Evolutionary conservation across 163 green algal genomes (phyloP).

Genomic region (Coccomyxa subellipsoidea): DNA sequence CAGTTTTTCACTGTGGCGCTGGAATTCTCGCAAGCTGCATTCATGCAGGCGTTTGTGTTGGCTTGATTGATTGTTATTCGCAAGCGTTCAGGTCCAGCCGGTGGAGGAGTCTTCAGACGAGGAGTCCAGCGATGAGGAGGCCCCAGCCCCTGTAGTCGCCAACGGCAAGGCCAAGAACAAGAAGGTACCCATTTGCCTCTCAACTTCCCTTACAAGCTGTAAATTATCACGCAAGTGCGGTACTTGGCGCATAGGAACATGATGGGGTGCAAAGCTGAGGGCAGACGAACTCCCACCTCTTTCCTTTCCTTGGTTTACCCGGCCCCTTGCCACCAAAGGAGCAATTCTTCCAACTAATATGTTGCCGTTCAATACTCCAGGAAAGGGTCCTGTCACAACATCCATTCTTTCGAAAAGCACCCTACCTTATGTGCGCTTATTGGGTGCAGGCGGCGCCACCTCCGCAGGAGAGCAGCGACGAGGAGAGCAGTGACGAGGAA

Average conservation of each 20-base stretch:
- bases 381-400: no score
- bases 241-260: no score
- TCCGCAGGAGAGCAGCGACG: conserved; percentile 11
- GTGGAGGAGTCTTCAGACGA: conserved; percentile 17
- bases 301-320: no score
- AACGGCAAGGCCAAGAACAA: not conserved
- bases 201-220: not conserved
- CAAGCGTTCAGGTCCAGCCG: not conserved
- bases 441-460: not conserved
- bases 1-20: not conserved
- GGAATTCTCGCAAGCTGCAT: not conserved
- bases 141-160: not conserved
- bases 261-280: no score
- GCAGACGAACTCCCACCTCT: no score
- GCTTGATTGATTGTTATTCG: not conserved
- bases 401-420: no score
- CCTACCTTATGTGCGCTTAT: not conserved
- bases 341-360: no score
- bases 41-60: not conserved
- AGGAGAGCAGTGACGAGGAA: conserved; percentile 23
- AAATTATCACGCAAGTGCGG: no score
- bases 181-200: not conserved
- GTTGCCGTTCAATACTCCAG: not conserved
- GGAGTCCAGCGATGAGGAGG: conserved; percentile 20
- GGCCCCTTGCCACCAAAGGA: no score